Evolutionary conservation across 768 basidiomycete species (phyloP), one percentile per base, ranked within the genome.

Genomic region (Calocybe indica): DNA sequence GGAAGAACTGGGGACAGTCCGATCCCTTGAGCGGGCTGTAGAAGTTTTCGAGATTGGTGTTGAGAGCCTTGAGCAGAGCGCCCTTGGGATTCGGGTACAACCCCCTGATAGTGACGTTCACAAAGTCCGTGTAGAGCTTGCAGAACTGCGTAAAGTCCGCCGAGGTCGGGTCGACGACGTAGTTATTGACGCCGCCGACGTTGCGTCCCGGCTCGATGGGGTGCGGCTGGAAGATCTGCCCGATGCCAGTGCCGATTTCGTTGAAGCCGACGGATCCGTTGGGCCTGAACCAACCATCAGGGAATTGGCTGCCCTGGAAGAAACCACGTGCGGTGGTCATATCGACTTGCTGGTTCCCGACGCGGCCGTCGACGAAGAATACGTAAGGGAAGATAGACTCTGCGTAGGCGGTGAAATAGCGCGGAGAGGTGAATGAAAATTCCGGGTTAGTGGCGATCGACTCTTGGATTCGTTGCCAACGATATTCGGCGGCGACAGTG

Each of bases 341-440:
- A 38, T 57, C 52, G 35, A 62, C 47, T 22, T 58, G 57, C 8
- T 54, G 54, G 34, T 57, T 53, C 34, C 51, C 40, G 40, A 47
- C 43, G 39, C 60, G 57, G n/a, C 60, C 59, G 31, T 62, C 60
- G 11, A 62, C 52, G 35, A 62, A 62, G 46, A 62, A 60, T n/a
- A 37, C 40, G 40, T 53, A 34, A 12, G 59, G 59, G 51, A 61
- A 58, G 12, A 53, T 48, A 7, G 59, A 53, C 35, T 61, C 59
- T 5, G 59, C 59, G 22, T 54, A 61, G 5, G 52, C 59, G 8
- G 58, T 58, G 47, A 56, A 58, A 43, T 54, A 61, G 5, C 59
- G 55, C 32, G 59, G 59, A 1, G 59, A 57, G 35, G 58, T 43
- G 22, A 60, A 52, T 5, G 57, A 53, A 43, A 60, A 62, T 11